These are phyloP conservation scores for Saccharomyces jurei DNA, from an alignment of 805 yeast species.

Conservation along the genomic window DNA sequence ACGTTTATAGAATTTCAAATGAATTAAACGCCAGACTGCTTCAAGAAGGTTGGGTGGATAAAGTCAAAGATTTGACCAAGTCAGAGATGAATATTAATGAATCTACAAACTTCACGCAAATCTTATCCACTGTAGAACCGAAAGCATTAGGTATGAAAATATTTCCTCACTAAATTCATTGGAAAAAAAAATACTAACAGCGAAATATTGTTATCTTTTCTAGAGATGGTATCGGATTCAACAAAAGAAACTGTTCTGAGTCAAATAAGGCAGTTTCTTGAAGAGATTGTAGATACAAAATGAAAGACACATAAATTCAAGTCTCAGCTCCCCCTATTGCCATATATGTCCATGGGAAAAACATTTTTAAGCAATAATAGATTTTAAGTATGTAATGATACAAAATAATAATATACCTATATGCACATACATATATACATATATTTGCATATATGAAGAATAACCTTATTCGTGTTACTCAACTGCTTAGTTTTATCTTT, in stretches of 20 bases:
- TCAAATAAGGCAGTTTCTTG: conserved; percentile 52
- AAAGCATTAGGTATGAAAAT: conserved; percentile 47
- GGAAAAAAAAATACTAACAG: not conserved
- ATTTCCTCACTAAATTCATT: not conserved
- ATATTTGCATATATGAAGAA: not conserved
- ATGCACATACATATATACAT: not conserved
- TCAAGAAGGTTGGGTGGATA: conserved; percentile 82
- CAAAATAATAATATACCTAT: not conserved
- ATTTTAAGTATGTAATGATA: not conserved
- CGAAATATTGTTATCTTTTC: not conserved
- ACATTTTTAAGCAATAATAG: not conserved
- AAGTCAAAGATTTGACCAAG: conserved; percentile 54
- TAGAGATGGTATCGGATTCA: conserved; percentile 54
- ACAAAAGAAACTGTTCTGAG: conserved; percentile 53
- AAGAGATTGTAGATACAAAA: conserved; percentile 38
- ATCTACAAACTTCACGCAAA: conserved; percentile 43
- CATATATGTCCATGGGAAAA: not conserved
- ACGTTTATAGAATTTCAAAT: conserved; percentile 42
- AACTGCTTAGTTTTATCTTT: not conserved
- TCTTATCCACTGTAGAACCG: conserved; percentile 49
- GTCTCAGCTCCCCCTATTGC: not conserved
- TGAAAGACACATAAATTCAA: conserved; percentile 6
- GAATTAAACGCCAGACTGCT: conserved; percentile 54
- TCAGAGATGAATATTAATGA: conserved; percentile 34
- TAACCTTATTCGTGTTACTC: not conserved